phyloP scores from a whole-genome alignment of 805 yeast genomes.

The Tetrapisispora pingtungensis region DNA sequence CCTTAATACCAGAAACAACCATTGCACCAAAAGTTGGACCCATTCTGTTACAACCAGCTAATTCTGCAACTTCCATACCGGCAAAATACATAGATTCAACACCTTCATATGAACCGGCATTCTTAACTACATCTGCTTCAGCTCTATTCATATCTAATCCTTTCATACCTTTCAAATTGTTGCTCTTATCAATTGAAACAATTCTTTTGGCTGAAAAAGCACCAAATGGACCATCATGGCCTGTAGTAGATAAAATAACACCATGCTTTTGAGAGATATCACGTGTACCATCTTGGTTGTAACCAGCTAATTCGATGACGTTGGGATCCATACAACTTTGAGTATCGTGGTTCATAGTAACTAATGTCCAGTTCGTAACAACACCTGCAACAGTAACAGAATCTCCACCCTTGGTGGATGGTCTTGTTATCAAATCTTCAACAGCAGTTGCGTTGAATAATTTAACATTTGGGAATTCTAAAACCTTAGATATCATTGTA shows the following conservation, averaged over 20 bases:
- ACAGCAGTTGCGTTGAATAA: conserved; percentile 73
- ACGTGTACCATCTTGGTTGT: conserved; percentile 24
- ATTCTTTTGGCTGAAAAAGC: conserved; percentile 69
- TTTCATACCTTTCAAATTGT: conserved; percentile 58
- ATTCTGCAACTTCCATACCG: conserved; percentile 74
- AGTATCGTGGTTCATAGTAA: conserved; percentile 61
- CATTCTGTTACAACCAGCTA: conserved; percentile 72
- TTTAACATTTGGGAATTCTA: conserved; percentile 64
- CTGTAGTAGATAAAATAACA: conserved; percentile 62
- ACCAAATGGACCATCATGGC: conserved; percentile 79
- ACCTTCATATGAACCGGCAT: conserved; percentile 38
- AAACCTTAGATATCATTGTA: conserved; percentile 57
- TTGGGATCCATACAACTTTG: conserved; percentile 80
- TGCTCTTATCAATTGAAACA: conserved; percentile 37
- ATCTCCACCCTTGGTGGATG: conserved; percentile 44
- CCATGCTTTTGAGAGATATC: conserved; percentile 30
- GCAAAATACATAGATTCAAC: conserved; percentile 30
- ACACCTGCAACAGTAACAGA: conserved; percentile 60
- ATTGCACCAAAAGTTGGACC: conserved; percentile 80
- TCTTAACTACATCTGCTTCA: conserved; percentile 65
- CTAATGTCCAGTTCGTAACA: conserved; percentile 76
- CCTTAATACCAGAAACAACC: conserved; percentile 70
- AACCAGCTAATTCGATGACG: conserved; percentile 49
- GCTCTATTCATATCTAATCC: conserved; percentile 72
- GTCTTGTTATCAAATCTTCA: conserved; percentile 68